phyloP scores from a whole-genome alignment of 1,284 basidiomycete genomes.

The Ganoderma boninense region DNA sequence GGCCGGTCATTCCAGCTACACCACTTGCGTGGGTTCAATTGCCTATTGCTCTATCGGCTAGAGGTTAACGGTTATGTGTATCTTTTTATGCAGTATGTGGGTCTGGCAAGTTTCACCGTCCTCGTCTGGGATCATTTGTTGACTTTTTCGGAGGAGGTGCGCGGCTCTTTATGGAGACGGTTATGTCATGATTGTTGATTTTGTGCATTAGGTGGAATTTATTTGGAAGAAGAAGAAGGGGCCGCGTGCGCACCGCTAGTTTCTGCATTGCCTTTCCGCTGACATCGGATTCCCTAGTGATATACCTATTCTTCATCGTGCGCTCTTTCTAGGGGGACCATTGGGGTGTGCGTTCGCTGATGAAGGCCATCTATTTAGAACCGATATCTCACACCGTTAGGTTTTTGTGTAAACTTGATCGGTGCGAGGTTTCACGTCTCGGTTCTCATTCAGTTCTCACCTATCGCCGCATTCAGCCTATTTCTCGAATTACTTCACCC shows the following conservation, averaged over 20 bases:
- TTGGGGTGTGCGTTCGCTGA: too few relatives aligned
- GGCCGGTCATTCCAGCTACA: neutral
- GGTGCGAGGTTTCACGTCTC: conserved; percentile 40
- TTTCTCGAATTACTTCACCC: conserved; percentile 51
- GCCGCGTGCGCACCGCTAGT: conserved; percentile 46
- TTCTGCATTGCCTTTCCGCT: neutral
- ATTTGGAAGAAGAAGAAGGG: conserved; percentile 53
- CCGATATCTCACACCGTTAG: conserved; percentile 59
- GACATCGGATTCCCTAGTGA: conserved; percentile 41
- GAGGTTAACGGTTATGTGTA: too few relatives aligned
- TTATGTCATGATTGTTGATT: neutral
- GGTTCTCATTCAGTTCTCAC: neutral
- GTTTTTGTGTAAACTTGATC: conserved; percentile 57
- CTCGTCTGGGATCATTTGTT: conserved; percentile 59
- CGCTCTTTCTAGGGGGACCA: conserved; percentile 24
- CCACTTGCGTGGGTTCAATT: neutral
- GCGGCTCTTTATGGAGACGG: neutral
- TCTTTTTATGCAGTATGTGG: conserved; percentile 49
- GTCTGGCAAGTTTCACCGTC: conserved; percentile 55
- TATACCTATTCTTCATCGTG: conserved; percentile 58
- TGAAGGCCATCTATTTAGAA: conserved; percentile 41
- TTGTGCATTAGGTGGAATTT: conserved; percentile 44
- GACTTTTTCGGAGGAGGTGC: conserved; percentile 54
- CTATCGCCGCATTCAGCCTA: conserved; percentile 47
- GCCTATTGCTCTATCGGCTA: neutral